Evolutionary conservation across 192 early-diverging fungal genomes (phyloP).

Genomic region (Mortierella antarctica): DNA sequence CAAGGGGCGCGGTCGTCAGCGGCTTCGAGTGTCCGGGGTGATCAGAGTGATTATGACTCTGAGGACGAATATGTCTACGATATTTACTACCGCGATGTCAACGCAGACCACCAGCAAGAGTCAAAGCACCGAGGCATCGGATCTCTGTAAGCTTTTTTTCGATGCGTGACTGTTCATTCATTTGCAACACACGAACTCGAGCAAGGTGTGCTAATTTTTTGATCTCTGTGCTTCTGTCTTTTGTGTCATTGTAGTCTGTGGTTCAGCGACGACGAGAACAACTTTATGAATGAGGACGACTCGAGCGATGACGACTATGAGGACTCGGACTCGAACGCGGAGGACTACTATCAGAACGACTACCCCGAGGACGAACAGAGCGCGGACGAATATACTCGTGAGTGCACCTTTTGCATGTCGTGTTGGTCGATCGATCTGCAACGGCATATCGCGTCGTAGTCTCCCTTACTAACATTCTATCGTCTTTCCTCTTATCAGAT

Average conservation of each 20-base stretch:
- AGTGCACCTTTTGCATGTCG: constrained; percentile 3
- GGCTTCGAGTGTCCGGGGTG: neutral
- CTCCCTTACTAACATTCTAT: too few relatives aligned
- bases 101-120: constrained; percentile 22
- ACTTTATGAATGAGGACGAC: constrained; percentile 34
- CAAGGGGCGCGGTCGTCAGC: neutral
- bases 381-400: constrained; percentile 52
- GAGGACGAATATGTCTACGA: constrained; percentile 82
- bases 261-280: constrained; percentile 43
- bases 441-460: too few relatives aligned
- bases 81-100: constrained; percentile 72
- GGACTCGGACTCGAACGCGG: constrained; percentile 59
- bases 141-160: constrained; percentile 56
- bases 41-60: constrained; percentile 23
- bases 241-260: constrained; percentile 14
- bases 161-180: too few relatives aligned
- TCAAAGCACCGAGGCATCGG: constrained; percentile 51
- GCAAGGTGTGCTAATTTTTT: neutral
- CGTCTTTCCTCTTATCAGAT: too few relatives aligned
- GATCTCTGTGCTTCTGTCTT: neutral
- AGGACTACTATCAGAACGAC: constrained; percentile 84
- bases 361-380: constrained; percentile 77
- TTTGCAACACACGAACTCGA: neutral
- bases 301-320: constrained; percentile 33
- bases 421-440: too few relatives aligned